Conservation (phyloP, 2,329 filamentous ascomycete genomes). For the Trichoderma semiorbis region DNA sequence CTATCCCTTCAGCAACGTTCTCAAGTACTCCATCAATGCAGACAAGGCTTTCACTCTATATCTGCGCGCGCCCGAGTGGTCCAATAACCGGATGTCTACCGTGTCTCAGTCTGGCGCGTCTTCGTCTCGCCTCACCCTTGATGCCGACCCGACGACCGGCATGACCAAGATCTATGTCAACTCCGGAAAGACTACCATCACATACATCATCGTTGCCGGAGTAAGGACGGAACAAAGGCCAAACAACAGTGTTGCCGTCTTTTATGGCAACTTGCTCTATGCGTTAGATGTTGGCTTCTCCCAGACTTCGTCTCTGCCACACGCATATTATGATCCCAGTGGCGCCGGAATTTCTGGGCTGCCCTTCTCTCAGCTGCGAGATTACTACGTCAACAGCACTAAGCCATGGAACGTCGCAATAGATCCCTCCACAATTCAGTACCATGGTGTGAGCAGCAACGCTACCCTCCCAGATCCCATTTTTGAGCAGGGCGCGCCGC, state of each 20-base stretch:
- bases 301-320: constrained; percentile 24
- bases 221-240: constrained; percentile 25
- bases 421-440: constrained; percentile 26
- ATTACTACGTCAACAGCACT: constrained; percentile 33
- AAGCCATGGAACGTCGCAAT: constrained; percentile 31
- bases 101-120: constrained; percentile 6
- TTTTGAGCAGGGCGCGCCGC: constrained; percentile 30
- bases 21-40: constrained; percentile 29
- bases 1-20: constrained; percentile 39
- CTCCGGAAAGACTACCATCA: constrained; percentile 22
- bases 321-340: constrained; percentile 21
- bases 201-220: constrained; percentile 20
- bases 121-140: constrained; percentile 9
- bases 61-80: constrained; percentile 30
- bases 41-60: constrained; percentile 28
- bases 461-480: constrained; percentile 29
- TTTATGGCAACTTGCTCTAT: constrained; percentile 43
- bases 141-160: constrained; percentile 20
- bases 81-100: constrained; percentile 4
- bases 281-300: constrained; percentile 36
- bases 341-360: constrained; percentile 21
- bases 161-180: constrained; percentile 24
- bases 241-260: constrained; percentile 40
- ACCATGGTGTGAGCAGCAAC: constrained; percentile 24
- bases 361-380: constrained; percentile 28